Percentiles rank a stretch among this genome's conserved stretches.
phyloP scores from a whole-genome alignment of 1,139 yeast species.

The Yamadazyma oceani region DNA sequence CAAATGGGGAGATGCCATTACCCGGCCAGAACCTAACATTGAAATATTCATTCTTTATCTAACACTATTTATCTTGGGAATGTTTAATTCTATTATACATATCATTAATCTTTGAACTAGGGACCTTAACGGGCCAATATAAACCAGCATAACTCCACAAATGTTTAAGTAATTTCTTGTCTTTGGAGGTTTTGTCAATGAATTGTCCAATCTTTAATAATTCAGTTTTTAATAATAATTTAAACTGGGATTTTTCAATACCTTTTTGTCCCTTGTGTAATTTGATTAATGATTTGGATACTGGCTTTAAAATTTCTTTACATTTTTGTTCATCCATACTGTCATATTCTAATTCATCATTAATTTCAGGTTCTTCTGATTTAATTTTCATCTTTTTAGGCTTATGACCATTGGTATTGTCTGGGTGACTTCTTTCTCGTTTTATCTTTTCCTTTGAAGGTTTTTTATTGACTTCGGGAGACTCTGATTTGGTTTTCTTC shows the following conservation, averaged over 20 bases:
- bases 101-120: constrained; percentile 72
- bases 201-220: constrained; percentile 78
- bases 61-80: constrained; percentile 7
- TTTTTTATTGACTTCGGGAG: constrained; percentile 10
- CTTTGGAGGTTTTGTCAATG: constrained; percentile 32
- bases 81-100: constrained; percentile 74
- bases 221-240: constrained; percentile 69
- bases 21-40: too few species aligned
- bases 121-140: constrained; percentile 94
- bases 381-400: constrained; percentile 14
- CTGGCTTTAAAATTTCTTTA: constrained; percentile 65
- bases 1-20: background rate
- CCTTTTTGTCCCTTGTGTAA: constrained; percentile 82
- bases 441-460: constrained; percentile 9
- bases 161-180: constrained; percentile 56
- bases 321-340: constrained; percentile 81
- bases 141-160: constrained; percentile 89
- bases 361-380: constrained; percentile 17
- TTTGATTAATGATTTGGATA: constrained; percentile 69
- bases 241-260: constrained; percentile 84
- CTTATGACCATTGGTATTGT: constrained; percentile 3
- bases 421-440: constrained; percentile 5
- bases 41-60: too few species aligned
- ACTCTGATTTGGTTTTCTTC: constrained; percentile 11
- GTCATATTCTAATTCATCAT: constrained; percentile 61